phyloP scores from a whole-genome alignment of 345 rosid species.

The Heritiera fomes region DNA sequence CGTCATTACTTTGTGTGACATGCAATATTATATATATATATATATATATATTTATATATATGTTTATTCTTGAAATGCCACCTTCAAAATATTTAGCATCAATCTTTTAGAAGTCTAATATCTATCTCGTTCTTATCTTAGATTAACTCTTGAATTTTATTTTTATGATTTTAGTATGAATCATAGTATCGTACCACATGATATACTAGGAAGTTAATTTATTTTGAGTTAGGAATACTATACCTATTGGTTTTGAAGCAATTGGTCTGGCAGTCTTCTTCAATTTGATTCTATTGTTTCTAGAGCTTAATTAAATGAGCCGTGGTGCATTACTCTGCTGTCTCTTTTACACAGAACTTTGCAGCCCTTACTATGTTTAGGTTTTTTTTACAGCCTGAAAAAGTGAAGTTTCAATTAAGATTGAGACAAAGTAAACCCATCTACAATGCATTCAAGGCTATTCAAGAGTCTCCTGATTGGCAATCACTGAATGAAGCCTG shows the following conservation, averaged over 20 bases:
- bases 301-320: not conserved
- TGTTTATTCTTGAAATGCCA: not conserved
- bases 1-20: not conserved
- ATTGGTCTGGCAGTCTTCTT: not conserved
- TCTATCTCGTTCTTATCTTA: not conserved
- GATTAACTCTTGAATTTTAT: not conserved
- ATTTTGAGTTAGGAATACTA: not conserved
- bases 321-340: not conserved
- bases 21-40: not conserved
- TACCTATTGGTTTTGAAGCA: not conserved
- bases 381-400: constrained; percentile 60
- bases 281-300: not conserved
- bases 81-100: not conserved
- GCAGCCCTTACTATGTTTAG: constrained; percentile 18
- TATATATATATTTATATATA: not conserved
- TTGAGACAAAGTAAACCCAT: constrained; percentile 80
- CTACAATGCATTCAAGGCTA: constrained; percentile 70
- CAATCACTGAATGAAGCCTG: constrained; percentile 58
- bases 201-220: not conserved
- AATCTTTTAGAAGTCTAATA: not conserved
- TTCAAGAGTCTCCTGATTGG: constrained; percentile 71
- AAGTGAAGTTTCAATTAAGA: constrained; percentile 68
- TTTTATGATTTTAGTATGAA: not conserved
- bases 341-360: not conserved
- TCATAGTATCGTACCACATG: not conserved